phyloP scores from a whole-genome alignment of 768 basidiomycete genomes.

The Collybia mongolica region DNA sequence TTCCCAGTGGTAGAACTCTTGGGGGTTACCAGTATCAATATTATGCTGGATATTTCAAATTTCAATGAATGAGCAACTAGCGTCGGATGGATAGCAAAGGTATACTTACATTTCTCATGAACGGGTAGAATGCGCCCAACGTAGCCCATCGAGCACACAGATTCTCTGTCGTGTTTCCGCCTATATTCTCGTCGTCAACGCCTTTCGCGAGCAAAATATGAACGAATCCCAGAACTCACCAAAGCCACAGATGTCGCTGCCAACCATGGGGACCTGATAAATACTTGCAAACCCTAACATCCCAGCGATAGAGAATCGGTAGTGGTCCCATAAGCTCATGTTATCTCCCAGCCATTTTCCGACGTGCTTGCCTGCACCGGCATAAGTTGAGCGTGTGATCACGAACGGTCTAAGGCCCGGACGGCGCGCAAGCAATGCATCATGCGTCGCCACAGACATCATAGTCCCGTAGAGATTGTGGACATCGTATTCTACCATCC shows the following conservation, averaged over 20 bases:
- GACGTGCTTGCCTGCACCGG: conserved; percentile 63
- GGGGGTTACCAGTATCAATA: conserved; percentile 45
- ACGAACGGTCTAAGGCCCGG: conserved; percentile 58
- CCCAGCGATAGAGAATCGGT: conserved; percentile 58
- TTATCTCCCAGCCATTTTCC: conserved; percentile 79
- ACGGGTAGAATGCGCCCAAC: too few species aligned
- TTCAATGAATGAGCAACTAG: neutral
- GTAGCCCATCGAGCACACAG: conserved; percentile 78
- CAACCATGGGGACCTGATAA: conserved; percentile 75
- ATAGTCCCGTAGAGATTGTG: conserved; percentile 72
- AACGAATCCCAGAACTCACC: conserved; percentile 29
- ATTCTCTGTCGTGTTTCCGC: conserved; percentile 60
- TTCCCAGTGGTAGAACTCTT: conserved; percentile 71
- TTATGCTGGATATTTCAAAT: conserved; percentile 47
- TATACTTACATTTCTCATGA: conserved; percentile 69
- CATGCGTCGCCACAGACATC: conserved; percentile 63
- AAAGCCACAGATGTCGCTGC: too few species aligned
- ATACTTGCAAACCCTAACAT: conserved; percentile 65
- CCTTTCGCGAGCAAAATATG: too few species aligned
- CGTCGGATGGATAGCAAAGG: neutral
- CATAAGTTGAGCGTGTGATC: conserved; percentile 75
- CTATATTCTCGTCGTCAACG: conserved; percentile 24
- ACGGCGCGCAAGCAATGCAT: too few species aligned
- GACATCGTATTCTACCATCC: conserved; percentile 56
- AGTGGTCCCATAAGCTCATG: conserved; percentile 56